Evolutionary conservation across 208 protist species (phyloP), one percentile per base, ranked within the genome.

Genomic region (Crithidia fasciculata): DNA sequence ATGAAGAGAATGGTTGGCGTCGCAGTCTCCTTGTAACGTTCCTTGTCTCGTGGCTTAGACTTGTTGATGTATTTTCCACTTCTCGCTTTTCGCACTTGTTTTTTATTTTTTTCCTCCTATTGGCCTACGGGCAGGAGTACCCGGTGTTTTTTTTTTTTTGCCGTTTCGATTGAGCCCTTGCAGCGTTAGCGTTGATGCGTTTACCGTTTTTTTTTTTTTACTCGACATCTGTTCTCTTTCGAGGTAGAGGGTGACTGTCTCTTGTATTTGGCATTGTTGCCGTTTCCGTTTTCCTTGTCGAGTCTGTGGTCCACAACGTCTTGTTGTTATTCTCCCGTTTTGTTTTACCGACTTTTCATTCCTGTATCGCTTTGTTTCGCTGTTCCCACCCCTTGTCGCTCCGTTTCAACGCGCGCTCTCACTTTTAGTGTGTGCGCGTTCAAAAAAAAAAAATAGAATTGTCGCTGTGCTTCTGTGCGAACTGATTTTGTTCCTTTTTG

Each of bases 251-350:
- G 7, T 13, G 45, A 49, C 12, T 8, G 9, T 49, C 9, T 49
- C 12, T 49, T 8, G 12, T 49, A 15, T 2, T 49, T 49, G 7
- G 0, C 45, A 8, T 49, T 49, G 15, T 55, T 77, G 47, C 13
- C 5, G 44, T 74, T 43, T 45, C 67, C 44, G 56, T 80, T 76
- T 52, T 54, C 43, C 55, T 53, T 36, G 13, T 65, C 28, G 28
- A 28, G 28, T 28, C 28, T 28, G 28, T 28, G 28, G 28, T 28
- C 28, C 28, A 28, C 28, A 28, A 28, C 28, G 28, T 28, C 28
- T 28, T 28, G 28, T 71, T 80, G 58, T 55, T 55, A 58, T 59
- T 19, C 15, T 43, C 18, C 10, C 19, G 40, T 68, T 58, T n/a
- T 49, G 45, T 45, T 3, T 64, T 43, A 58, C 64, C 55, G 39